Conservation (phyloP, 176 grass and related monocot genomes). For the Tillandsia leiboldiana region DNA sequence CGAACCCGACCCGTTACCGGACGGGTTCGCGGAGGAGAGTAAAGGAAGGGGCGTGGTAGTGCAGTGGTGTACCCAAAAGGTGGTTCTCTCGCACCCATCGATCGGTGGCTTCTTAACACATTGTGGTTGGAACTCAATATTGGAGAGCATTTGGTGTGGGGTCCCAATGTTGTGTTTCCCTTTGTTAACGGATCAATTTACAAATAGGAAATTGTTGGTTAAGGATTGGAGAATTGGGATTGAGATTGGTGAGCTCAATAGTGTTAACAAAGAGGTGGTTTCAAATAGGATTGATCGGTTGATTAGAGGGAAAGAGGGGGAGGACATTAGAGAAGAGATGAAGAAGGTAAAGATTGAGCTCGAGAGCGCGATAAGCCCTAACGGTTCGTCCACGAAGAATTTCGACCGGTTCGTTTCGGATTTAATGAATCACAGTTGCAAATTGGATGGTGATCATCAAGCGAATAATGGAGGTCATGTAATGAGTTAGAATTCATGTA, state of each 20-base stretch:
- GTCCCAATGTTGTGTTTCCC: constrained; percentile 76
- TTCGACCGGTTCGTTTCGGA: constrained; percentile 49
- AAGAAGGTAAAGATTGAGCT: constrained; percentile 23
- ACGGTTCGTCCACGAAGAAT: constrained; percentile 42
- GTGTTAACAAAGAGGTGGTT: constrained; percentile 32
- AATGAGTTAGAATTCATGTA: too few relatives aligned
- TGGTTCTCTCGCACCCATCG: constrained; percentile 44
- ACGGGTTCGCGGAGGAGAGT: constrained; percentile 24
- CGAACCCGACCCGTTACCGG: constrained; percentile 41
- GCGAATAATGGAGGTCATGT: background rate
- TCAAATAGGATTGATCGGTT: constrained; percentile 18
- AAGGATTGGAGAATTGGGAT: constrained; percentile 42
- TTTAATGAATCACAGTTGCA: constrained; percentile 16
- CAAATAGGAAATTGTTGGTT: constrained; percentile 41
- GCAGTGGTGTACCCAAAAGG: constrained; percentile 67
- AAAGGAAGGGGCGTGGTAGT: constrained; percentile 33
- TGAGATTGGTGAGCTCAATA: constrained; percentile 35
- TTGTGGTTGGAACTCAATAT: constrained; percentile 74
- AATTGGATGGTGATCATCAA: background rate
- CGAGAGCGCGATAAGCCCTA: constrained; percentile 20
- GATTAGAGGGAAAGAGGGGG: constrained; percentile 36
- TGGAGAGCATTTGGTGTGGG: constrained; percentile 53
- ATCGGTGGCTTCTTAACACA: constrained; percentile 55
- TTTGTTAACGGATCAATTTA: constrained; percentile 53
- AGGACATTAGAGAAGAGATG: constrained; percentile 15